Percentiles rank a stretch among this genome's conserved stretches.
phyloP scores from a whole-genome alignment of 805 yeast genomes.

The Kurtzmaniella cleridarum region DNA sequence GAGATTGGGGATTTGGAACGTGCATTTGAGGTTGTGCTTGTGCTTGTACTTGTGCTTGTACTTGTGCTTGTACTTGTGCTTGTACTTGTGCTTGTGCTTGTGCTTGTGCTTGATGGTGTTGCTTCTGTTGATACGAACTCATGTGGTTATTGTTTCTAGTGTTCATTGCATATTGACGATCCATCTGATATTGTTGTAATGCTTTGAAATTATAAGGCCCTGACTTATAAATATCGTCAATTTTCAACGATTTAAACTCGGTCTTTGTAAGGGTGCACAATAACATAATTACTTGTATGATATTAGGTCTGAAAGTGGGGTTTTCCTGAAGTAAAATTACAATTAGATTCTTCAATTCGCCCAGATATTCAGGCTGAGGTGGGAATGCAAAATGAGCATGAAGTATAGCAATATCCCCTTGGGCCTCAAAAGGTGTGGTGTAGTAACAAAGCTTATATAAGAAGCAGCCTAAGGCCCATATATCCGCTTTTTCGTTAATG shows the following conservation, averaged over 20 bases:
- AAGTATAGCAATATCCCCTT: constrained; percentile 78
- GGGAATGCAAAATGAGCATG: constrained; percentile 82
- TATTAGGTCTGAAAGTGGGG: constrained; percentile 79
- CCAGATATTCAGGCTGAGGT: constrained; percentile 59
- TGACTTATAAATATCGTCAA: constrained; percentile 41
- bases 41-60: neutral
- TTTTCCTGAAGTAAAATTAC: constrained; percentile 77
- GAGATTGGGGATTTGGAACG: neutral
- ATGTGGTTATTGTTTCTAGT: constrained; percentile 27
- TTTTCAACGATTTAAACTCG: constrained; percentile 22
- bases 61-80: constrained; percentile 2
- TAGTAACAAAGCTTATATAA: constrained; percentile 86
- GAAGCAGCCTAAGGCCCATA: constrained; percentile 95
- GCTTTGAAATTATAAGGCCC: constrained; percentile 57
- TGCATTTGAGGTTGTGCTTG: constrained; percentile 4
- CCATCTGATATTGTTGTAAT: constrained; percentile 45
- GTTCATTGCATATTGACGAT: constrained; percentile 29
- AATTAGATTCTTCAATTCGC: constrained; percentile 68
- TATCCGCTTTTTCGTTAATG: constrained; percentile 86
- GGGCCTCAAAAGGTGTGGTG: constrained; percentile 92
- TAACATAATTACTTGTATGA: constrained; percentile 71
- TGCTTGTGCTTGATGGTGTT: constrained; percentile 11
- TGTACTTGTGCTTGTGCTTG: constrained; percentile 4
- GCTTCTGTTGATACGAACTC: constrained; percentile 11
- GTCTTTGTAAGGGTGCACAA: constrained; percentile 46